These are phyloP conservation scores for Aspergillus amoenus DNA, from an alignment of 2,329 filamentous ascomycete genomes.

Conservation along the genomic window DNA sequence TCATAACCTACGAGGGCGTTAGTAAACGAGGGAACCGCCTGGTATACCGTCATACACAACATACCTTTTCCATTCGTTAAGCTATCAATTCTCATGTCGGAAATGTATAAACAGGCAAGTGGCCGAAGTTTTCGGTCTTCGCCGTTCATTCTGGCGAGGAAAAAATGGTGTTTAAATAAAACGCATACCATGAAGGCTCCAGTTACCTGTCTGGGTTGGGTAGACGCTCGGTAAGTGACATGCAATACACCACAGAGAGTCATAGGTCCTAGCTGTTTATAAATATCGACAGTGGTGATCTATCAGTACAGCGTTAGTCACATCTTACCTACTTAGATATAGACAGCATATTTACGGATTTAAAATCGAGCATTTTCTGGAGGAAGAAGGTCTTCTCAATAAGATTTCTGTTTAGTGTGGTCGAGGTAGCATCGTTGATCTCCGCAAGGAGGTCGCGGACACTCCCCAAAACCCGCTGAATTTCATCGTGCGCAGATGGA, in stretches of 20 bases:
- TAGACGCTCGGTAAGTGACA: constrained; percentile 73
- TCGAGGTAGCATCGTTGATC: constrained; percentile 82
- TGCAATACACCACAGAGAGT: constrained; percentile 80
- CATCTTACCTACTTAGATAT: not conserved
- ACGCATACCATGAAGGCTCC: constrained; percentile 84
- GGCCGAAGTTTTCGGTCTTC: constrained; percentile 69
- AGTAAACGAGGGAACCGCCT: constrained; percentile 8
- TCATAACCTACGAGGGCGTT: constrained; percentile 68
- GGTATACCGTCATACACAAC: constrained; percentile 19
- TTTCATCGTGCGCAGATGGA: constrained; percentile 75
- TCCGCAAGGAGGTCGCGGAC: constrained; percentile 73
- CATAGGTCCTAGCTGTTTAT: constrained; percentile 77
- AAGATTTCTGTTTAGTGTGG: constrained; percentile 65
- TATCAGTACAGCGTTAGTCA: constrained; percentile 18
- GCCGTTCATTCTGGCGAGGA: constrained; percentile 69
- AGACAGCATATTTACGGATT: constrained; percentile 57
- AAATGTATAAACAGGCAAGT: constrained; percentile 69
- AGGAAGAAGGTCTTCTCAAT: constrained; percentile 83
- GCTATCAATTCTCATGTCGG: constrained; percentile 38
- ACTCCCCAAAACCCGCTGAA: constrained; percentile 70
- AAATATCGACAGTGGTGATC: constrained; percentile 51
- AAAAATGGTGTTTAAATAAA: constrained; percentile 76
- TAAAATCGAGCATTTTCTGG: constrained; percentile 72
- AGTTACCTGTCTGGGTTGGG: constrained; percentile 51
- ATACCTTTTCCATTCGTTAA: constrained; percentile 35